Evolutionary conservation across 106 monocot genomes (phyloP).

Genomic region (Dioscorea alata): DNA sequence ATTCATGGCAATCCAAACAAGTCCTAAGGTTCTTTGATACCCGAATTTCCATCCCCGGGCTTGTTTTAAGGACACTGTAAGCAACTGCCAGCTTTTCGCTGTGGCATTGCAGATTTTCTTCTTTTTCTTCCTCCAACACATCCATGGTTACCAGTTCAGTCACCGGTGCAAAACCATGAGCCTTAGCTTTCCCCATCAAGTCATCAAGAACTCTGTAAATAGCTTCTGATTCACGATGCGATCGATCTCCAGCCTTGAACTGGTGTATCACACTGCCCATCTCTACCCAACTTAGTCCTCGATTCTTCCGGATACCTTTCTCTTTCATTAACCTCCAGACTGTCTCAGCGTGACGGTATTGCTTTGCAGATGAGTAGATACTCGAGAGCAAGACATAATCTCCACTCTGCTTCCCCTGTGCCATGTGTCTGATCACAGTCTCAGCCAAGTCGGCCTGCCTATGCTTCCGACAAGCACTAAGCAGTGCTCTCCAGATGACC

Average conservation of each 20-base stretch:
- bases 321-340: conserved; percentile 36
- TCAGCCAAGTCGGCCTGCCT: conserved; percentile 15
- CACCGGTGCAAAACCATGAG: conserved; percentile 28
- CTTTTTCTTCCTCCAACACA: conserved; percentile 60
- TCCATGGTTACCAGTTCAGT: conserved; percentile 36
- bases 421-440: conserved; percentile 13
- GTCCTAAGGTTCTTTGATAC: conserved; percentile 59
- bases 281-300: conserved; percentile 57
- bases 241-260: conserved; percentile 48
- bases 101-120: conserved; percentile 50
- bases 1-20: conserved; percentile 65
- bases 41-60: conserved; percentile 36
- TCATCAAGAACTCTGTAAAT: conserved; percentile 21
- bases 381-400: conserved; percentile 47
- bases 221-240: conserved; percentile 14
- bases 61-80: conserved; percentile 41
- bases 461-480: conserved; percentile 39
- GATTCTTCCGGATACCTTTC: conserved; percentile 21
- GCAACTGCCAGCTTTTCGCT: conserved; percentile 77
- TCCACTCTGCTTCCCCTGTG: conserved; percentile 11
- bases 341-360: conserved; percentile 24
- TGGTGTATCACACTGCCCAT: conserved; percentile 15
- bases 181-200: conserved; percentile 31
- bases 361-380: conserved; percentile 21
- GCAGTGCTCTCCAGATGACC: conserved; percentile 38